Percentiles rank a stretch among this genome's conserved stretches.
Evolutionary conservation across 2,329 filamentous ascomycete species (phyloP).

Genomic region (Penicillium rolfsii): DNA sequence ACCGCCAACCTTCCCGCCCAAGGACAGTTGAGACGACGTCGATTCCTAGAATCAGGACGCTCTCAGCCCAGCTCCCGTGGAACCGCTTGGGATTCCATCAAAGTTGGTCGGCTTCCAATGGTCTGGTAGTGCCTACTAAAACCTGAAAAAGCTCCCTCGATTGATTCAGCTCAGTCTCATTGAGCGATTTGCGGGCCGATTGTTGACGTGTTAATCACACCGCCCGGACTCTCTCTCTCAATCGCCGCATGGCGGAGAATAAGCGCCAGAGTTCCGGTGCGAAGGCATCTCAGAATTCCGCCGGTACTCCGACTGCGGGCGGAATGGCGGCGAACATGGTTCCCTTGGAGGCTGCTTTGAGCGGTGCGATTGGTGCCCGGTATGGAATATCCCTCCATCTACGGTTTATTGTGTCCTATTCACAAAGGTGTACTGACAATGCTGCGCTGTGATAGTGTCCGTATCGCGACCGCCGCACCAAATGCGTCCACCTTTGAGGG

Average conservation of each 20-base stretch:
- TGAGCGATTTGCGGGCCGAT: not conserved
- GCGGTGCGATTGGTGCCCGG: constrained; percentile 65
- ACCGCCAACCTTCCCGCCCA: not conserved
- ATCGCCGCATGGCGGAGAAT: constrained; percentile 56
- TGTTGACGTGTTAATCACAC: constrained; percentile 22
- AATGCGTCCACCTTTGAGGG: constrained; percentile 60
- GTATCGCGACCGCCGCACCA: constrained; percentile 58
- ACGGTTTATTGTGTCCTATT: not conserved
- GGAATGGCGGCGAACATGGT: constrained; percentile 51
- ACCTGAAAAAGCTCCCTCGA: not conserved
- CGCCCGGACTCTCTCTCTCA: constrained; percentile 16
- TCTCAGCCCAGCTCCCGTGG: constrained; percentile 1
- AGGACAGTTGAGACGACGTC: constrained; percentile 2
- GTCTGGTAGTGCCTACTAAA: not conserved
- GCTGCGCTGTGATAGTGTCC: constrained; percentile 51
- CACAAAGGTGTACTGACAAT: constrained; percentile 3
- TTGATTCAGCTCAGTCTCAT: not conserved
- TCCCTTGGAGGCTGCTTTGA: constrained; percentile 58
- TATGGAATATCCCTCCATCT: constrained; percentile 42
- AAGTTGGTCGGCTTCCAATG: constrained; percentile 7
- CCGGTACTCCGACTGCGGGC: constrained; percentile 43
- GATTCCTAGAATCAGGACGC: not conserved
- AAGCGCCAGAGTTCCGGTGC: constrained; percentile 60
- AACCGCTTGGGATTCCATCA: constrained; percentile 2
- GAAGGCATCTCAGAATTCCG: constrained; percentile 47